A percentile compares a stretch with the other conserved stretches of the same genome.
These are phyloP conservation scores for Furcasterigmium furcatum DNA, from an alignment of 2,329 filamentous ascomycete species.

Conservation along the genomic window DNA sequence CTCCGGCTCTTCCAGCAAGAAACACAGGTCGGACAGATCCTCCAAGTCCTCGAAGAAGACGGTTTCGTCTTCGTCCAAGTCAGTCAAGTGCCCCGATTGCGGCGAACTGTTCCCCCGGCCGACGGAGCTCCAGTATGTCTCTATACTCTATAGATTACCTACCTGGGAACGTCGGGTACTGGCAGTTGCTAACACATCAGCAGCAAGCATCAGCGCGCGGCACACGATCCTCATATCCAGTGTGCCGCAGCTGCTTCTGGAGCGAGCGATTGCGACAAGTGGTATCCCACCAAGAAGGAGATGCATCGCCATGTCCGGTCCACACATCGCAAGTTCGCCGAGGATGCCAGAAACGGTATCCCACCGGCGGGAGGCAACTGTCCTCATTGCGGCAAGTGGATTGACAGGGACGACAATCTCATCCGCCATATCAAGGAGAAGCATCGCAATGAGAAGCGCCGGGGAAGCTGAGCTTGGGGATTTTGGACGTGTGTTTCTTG, in stretches of 20 bases:
- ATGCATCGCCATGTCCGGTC: background rate
- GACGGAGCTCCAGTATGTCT: background rate
- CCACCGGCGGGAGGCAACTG: background rate
- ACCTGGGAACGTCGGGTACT: background rate
- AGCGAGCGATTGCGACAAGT: background rate
- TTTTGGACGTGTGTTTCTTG: background rate
- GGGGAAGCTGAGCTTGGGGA: background rate
- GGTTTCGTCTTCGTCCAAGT: too few relatives aligned
- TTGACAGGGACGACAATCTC: background rate
- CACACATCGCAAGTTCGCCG: background rate
- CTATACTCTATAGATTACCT: background rate
- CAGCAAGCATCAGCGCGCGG: conserved; percentile 1
- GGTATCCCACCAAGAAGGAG: background rate
- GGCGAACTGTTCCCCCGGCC: background rate
- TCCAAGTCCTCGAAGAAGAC: too few relatives aligned
- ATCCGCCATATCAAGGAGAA: background rate
- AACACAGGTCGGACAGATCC: too few relatives aligned
- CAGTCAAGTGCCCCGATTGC: background rate
- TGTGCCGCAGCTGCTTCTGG: background rate
- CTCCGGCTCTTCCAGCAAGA: too few relatives aligned
- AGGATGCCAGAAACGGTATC: background rate
- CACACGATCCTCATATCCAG: background rate
- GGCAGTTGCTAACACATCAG: too few relatives aligned
- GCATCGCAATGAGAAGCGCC: background rate
- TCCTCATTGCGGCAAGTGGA: background rate